Evolutionary conservation across 257 asterid species (phyloP), one percentile per base, ranked within the genome.

Genomic region (Petunia secreta): DNA sequence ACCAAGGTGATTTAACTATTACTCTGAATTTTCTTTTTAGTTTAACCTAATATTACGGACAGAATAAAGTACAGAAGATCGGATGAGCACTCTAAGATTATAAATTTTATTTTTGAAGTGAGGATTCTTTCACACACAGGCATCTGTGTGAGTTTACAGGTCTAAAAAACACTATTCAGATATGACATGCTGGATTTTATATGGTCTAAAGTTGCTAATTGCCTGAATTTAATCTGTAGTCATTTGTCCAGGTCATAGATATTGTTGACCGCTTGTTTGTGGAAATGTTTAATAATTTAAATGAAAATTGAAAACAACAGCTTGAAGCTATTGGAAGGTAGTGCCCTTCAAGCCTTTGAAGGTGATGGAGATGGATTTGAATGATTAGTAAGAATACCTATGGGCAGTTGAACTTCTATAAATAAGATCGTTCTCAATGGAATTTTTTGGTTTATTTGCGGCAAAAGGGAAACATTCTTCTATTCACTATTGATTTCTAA

Each of bases 101-200:
- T n/a, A n/a, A n/a, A n/a, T n/a, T n/a, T n/a, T n/a, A n/a, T n/a
- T n/a, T n/a, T n/a, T n/a, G n/a, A n/a, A n/a, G n/a, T n/a, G 98
- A 93, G 86, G 92, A 93, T 83, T 94, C 98, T 2, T 91, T 88
- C 63, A 94, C 98, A 0, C 98, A 94, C 75, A 90, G 98, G 82
- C 98, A 94, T 89, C 83, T 94, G 87, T 94, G 98, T 73, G 98
- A 94, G 80, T 94, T 94, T 78, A 91, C 87, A 4, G 98, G 98
- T 40, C 98, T 25, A 87, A 91, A 75, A 94, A 93, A 80, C 96
- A 93, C 83, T 94, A 94, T 75, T 85, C 95, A 52, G 98, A 94
- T 93, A 84, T 74, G 81, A n/a, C 5, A 6, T 73, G 34, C 63
- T n/a, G 57, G 78, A 50, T n/a, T 34, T 57, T 50, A 25, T 48